Evolutionary conservation across 108 stramenopile species (phyloP).

Genomic region (Pseudonitzschia multiseries): DNA sequence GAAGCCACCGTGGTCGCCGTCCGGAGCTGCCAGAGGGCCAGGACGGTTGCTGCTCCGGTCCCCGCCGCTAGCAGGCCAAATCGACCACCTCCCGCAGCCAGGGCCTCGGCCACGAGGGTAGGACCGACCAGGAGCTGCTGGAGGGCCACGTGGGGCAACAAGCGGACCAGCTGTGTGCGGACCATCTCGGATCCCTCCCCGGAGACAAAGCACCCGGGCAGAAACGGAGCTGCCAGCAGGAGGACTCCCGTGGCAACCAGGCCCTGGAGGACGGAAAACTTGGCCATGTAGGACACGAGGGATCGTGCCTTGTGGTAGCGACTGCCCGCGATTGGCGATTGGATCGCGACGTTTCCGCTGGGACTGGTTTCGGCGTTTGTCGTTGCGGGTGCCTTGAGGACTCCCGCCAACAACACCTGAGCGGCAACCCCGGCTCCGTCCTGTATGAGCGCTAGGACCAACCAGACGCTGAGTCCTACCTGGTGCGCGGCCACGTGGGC

Average conservation of each 20-base stretch:
- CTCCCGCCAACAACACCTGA: too few relatives aligned
- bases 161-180: slow-evolving; percentile 24
- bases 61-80: too few relatives aligned
- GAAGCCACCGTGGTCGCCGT: background rate
- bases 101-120: background rate
- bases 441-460: too few relatives aligned
- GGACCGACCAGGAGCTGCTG: slow-evolving; percentile 41
- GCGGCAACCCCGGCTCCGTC: too few relatives aligned
- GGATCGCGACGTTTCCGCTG: too few relatives aligned
- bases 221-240: slow-evolving; percentile 14
- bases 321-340: too few relatives aligned
- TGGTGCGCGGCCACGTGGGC: too few relatives aligned
- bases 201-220: slow-evolving; percentile 47
- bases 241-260: slow-evolving; percentile 27
- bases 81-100: too few relatives aligned
- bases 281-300: too few relatives aligned
- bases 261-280: slow-evolving; percentile 55
- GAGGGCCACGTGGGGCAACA: slow-evolving; percentile 54
- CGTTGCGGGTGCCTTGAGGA: too few relatives aligned
- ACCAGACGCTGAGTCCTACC: too few relatives aligned
- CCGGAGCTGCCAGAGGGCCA: background rate
- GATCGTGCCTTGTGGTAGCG: slow-evolving; percentile 49
- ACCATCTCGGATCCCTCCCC: slow-evolving; percentile 10
- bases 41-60: background rate
- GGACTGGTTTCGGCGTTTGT: too few relatives aligned